These are phyloP conservation scores for Trichoderma simmonsii DNA, from an alignment of 2,329 filamentous ascomycete genomes.

Conservation along the genomic window DNA sequence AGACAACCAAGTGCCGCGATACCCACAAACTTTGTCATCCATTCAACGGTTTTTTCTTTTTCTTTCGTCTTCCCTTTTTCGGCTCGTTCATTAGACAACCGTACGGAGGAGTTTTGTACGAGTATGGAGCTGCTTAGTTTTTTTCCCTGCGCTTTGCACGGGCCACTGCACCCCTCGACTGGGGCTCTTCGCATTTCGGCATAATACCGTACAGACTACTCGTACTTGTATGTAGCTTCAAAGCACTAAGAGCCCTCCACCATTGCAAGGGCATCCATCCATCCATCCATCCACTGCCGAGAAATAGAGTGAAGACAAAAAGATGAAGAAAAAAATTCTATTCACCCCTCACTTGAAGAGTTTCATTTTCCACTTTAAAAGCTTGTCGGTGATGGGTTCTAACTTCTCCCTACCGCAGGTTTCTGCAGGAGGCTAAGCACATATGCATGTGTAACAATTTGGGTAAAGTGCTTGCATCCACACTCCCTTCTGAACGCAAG, in stretches of 20 bases:
- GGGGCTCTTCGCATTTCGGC: neutral
- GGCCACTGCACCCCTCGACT: neutral
- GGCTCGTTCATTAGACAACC: neutral
- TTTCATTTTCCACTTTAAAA: neutral
- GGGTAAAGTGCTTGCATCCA: constrained; percentile 14
- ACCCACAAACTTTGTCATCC: neutral
- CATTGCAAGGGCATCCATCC: neutral
- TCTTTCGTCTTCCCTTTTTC: neutral
- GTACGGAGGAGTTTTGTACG: neutral
- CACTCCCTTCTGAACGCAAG: neutral
- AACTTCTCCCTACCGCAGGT: neutral
- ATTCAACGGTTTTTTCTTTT: neutral
- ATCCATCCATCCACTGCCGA: neutral
- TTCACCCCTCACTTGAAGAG: neutral
- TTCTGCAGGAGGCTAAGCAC: constrained; percentile 9
- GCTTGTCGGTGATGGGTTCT: too few species aligned
- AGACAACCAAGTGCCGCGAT: constrained; percentile 8
- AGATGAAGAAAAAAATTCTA: neutral
- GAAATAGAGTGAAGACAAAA: neutral
- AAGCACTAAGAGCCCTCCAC: neutral
- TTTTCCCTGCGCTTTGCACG: neutral
- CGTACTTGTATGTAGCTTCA: neutral
- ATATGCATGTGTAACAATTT: constrained; percentile 14
- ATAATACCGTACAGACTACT: neutral
- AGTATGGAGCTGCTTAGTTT: too few species aligned